Evolutionary conservation across 192 early-diverging fungal species (phyloP).

Genomic region (Coemansia nantahalensis): DNA sequence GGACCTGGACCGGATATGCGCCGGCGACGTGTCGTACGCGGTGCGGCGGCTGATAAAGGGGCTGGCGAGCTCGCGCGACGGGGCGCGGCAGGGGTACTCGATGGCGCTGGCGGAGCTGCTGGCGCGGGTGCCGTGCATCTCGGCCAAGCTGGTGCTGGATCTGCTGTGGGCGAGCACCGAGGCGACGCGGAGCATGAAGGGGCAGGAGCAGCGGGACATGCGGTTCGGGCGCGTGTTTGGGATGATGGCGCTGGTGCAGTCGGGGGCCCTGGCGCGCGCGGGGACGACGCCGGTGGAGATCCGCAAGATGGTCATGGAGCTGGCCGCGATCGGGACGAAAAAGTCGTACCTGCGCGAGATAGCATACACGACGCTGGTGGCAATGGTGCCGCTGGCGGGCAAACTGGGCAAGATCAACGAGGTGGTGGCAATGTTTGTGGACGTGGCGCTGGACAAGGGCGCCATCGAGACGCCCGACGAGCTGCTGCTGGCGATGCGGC

Average conservation of each 20-base stretch:
- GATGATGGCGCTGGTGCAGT: conserved; percentile 73
- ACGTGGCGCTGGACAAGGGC: conserved; percentile 45
- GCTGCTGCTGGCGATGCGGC: conserved; percentile 39
- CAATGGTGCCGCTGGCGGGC: conserved; percentile 41
- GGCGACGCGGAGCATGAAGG: conserved; percentile 62
- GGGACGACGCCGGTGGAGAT: conserved; percentile 69
- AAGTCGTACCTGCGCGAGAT: conserved; percentile 84
- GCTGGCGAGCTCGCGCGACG: conserved; percentile 78
- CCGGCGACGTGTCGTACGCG: conserved; percentile 83
- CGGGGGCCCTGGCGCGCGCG: conserved; percentile 67
- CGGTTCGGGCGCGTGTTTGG: conserved; percentile 93
- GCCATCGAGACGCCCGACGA: conserved; percentile 49
- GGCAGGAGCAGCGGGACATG: conserved; percentile 87
- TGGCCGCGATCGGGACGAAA: conserved; percentile 64
- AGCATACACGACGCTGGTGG: conserved; percentile 65
- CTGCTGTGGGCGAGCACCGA: conserved; percentile 65
- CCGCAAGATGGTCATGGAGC: conserved; percentile 61
- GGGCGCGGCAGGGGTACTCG: conserved; percentile 93
- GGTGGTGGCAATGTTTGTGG: conserved; percentile 42
- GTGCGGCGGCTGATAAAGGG: conserved; percentile 86
- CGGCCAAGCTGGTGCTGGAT: conserved; percentile 64
- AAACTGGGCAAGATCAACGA: conserved; percentile 16
- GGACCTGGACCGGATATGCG: conserved; percentile 61
- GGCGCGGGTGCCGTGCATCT: conserved; percentile 46
- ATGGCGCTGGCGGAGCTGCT: conserved; percentile 87